A percentile compares a stretch with the other conserved stretches of the same genome.
Evolutionary conservation across 2,329 filamentous ascomycete species (phyloP).

Genomic region (Sclerotinia nivalis): DNA sequence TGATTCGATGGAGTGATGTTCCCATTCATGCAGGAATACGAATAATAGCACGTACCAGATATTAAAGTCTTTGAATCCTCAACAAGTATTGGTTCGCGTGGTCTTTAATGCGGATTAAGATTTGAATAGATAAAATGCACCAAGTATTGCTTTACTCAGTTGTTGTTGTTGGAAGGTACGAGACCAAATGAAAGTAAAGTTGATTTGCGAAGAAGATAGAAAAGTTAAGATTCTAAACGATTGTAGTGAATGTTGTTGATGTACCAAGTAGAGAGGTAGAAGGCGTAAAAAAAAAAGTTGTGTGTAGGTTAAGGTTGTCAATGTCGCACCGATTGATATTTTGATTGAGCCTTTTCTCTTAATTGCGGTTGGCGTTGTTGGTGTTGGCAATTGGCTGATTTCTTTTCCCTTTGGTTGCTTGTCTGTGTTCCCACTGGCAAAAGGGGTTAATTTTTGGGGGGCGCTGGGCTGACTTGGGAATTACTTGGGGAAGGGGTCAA

Average conservation of each 20-base stretch:
- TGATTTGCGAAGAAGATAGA: neutral
- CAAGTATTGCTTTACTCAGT: neutral
- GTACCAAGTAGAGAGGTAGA: neutral
- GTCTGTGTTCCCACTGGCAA: neutral
- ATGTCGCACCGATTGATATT: neutral
- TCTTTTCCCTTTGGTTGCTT: neutral
- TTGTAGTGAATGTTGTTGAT: constrained; percentile 10
- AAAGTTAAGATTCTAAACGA: neutral
- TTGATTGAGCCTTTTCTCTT: neutral
- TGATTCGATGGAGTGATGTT: constrained; percentile 20
- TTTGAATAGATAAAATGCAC: neutral
- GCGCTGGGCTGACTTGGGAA: neutral
- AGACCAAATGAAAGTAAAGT: neutral
- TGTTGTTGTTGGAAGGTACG: neutral
- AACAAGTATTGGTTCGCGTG: constrained; percentile 20
- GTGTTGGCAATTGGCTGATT: neutral
- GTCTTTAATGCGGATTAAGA: constrained; percentile 12
- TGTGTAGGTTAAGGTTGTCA: neutral
- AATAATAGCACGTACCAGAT: constrained; percentile 24
- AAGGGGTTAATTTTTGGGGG: neutral
- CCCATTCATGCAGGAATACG: constrained; percentile 25
- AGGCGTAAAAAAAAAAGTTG: neutral
- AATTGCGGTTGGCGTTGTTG: neutral
- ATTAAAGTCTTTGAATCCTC: constrained; percentile 12
- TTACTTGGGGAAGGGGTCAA: neutral